Percentiles rank a stretch among this genome's conserved stretches.
These are phyloP conservation scores for Austroboletus eburneus DNA, from an alignment of 768 basidiomycete species.

Conservation along the genomic window DNA sequence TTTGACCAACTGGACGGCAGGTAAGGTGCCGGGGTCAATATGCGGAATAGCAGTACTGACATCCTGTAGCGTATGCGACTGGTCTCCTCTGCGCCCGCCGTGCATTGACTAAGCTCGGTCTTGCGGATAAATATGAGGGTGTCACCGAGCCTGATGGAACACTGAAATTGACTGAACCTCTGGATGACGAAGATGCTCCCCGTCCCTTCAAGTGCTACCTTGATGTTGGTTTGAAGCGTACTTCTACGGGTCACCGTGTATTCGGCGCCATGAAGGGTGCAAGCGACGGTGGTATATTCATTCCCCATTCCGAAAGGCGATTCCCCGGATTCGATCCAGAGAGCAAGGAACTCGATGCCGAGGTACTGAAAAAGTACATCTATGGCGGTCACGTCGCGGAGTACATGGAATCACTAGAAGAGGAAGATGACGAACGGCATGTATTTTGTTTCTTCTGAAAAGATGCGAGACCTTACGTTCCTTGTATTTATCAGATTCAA, in stretches of 20 bases:
- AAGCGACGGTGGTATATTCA: constrained; percentile 94
- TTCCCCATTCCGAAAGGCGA: constrained; percentile 96
- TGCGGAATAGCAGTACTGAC: neutral
- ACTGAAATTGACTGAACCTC: constrained; percentile 72
- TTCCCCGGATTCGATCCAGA: constrained; percentile 98
- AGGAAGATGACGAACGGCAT: constrained; percentile 97
- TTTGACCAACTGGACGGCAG: constrained; percentile 98
- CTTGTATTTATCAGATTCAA: constrained; percentile 65
- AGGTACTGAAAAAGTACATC: constrained; percentile 96
- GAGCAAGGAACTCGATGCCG: constrained; percentile 87
- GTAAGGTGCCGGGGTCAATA: constrained; percentile 37
- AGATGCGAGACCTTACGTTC: constrained; percentile 1
- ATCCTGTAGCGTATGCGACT: constrained; percentile 80
- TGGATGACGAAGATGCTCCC: constrained; percentile 90
- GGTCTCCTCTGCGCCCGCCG: constrained; percentile 94
- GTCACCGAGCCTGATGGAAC: constrained; percentile 88
- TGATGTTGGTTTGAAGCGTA: constrained; percentile 96
- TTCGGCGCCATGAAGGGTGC: constrained; percentile 99
- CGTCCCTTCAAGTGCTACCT: constrained; percentile 99
- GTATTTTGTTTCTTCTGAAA: constrained; percentile 22
- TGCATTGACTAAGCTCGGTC: constrained; percentile 89
- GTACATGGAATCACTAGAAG: constrained; percentile 99
- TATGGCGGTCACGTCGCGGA: constrained; percentile 96
- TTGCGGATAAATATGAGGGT: constrained; percentile 98
- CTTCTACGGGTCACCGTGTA: constrained; percentile 94